A percentile compares a stretch with the other conserved stretches of the same genome.
Evolutionary conservation across 306 rosid species (phyloP).

Genomic region (Mimosa bimucronata): DNA sequence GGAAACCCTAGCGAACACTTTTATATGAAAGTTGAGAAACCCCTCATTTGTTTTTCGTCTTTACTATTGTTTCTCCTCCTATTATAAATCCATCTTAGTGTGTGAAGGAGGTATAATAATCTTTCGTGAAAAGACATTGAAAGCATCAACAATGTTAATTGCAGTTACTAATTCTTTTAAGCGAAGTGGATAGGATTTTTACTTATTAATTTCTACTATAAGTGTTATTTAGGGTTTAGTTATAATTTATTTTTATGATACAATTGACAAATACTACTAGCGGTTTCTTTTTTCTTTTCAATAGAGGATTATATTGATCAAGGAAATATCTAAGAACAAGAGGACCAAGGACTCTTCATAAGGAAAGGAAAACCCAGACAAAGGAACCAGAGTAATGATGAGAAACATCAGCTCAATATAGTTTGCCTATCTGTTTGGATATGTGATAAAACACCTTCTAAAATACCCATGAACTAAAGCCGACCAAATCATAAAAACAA

Average conservation of each 20-base stretch:
- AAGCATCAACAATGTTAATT: background rate
- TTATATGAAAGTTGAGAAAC: slow-evolving; percentile 1
- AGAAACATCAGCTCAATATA: background rate
- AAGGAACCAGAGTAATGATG: background rate
- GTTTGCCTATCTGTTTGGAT: background rate
- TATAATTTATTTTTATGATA: background rate
- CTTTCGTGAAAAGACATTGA: background rate
- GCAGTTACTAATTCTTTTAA: slow-evolving; percentile 20
- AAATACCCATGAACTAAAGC: background rate
- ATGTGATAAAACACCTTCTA: background rate
- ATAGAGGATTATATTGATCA: background rate
- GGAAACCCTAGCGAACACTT: slow-evolving; percentile 46
- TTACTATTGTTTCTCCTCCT: too few species aligned
- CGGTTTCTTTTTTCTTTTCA: background rate
- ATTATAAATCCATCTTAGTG: slow-evolving; percentile 26
- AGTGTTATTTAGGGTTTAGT: slow-evolving; percentile 3
- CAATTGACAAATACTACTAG: background rate
- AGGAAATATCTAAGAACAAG: background rate
- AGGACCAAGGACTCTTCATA: slow-evolving; percentile 4
- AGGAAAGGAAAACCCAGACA: background rate
- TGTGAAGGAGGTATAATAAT: background rate
- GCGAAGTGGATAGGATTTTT: slow-evolving; percentile 9
- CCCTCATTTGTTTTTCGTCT: background rate
- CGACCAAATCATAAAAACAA: too few species aligned
- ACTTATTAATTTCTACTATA: slow-evolving; percentile 4